Evolutionary conservation across 352 stramenopile genomes (phyloP).

Genomic region (Globisporangium apiculatum): DNA sequence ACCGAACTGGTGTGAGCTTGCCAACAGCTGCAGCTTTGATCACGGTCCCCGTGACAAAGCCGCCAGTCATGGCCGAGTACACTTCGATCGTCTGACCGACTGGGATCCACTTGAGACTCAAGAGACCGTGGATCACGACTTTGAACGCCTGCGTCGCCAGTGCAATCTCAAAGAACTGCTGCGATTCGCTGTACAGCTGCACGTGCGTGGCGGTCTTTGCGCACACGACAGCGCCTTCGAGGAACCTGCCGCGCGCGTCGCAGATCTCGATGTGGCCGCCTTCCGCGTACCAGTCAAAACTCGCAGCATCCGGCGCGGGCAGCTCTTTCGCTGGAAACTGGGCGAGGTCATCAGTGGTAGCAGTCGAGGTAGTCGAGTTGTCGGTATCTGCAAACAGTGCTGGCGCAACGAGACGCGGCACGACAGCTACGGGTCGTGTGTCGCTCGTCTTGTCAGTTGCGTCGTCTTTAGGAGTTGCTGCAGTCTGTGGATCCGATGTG

Average conservation of each 20-base stretch:
- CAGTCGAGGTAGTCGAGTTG: neutral
- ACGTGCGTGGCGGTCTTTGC: conserved; percentile 26
- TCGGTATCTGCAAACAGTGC: neutral
- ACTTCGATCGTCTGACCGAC: conserved; percentile 42
- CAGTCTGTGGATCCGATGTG: too few species aligned
- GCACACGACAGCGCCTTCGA: conserved; percentile 46
- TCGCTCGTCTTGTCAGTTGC: neutral
- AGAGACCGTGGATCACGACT: conserved; percentile 43
- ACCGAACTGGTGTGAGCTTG: conserved; percentile 34
- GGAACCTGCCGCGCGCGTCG: conserved; percentile 21
- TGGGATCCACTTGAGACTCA: conserved; percentile 33
- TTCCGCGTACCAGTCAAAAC: conserved; percentile 52
- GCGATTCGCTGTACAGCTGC: conserved; percentile 46
- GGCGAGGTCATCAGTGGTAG: neutral
- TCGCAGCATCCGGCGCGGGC: conserved; percentile 1
- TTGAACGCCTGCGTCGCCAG: conserved; percentile 33
- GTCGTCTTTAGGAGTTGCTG: too few species aligned
- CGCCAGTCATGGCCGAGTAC: conserved; percentile 43
- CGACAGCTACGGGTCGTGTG: neutral
- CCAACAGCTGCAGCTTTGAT: conserved; percentile 34
- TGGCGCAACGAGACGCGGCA: conserved; percentile 1
- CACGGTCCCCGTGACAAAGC: conserved; percentile 25
- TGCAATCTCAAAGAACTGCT: conserved; percentile 42
- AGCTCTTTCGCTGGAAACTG: neutral
- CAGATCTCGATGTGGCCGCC: conserved; percentile 44